Percentiles rank a stretch among this genome's conserved stretches.
phyloP scores from a whole-genome alignment of 495 filamentous ascomycete genomes.

The Talaromyces ruber region DNA sequence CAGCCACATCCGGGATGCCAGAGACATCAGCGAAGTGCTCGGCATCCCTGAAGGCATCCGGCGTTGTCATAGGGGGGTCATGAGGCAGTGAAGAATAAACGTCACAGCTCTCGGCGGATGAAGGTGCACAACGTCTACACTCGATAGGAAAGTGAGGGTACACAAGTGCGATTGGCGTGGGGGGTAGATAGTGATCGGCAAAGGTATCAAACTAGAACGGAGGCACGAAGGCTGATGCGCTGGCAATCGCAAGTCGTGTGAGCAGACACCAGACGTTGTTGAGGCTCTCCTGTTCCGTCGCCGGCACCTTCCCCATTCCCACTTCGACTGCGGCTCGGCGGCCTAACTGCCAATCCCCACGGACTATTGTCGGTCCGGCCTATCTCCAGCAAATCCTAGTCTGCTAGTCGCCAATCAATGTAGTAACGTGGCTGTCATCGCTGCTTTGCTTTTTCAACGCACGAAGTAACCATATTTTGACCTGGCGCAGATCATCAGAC shows the following conservation, averaged over 20 bases:
- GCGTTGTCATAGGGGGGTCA: constrained; percentile 42
- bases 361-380: constrained; percentile 1
- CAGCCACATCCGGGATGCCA: constrained; percentile 27
- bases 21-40: constrained; percentile 44
- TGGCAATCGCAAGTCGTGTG: background rate
- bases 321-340: constrained; percentile 3
- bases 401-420: background rate
- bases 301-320: background rate
- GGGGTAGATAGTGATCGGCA: background rate
- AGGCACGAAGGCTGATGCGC: background rate
- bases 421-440: background rate
- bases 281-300: background rate
- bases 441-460: background rate
- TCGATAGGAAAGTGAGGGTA: background rate
- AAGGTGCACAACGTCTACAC: background rate
- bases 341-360: background rate
- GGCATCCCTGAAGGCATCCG: constrained; percentile 42
- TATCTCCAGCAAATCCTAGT: background rate
- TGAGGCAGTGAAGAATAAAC: constrained; percentile 6
- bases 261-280: background rate
- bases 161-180: background rate
- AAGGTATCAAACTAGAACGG: background rate
- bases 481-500: background rate
- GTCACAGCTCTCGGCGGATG: background rate
- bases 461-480: background rate